A percentile compares a stretch with the other conserved stretches of the same genome.
Evolutionary conservation across 129 eudicot species (phyloP).

Genomic region (Chrysanthemum seticuspe): DNA sequence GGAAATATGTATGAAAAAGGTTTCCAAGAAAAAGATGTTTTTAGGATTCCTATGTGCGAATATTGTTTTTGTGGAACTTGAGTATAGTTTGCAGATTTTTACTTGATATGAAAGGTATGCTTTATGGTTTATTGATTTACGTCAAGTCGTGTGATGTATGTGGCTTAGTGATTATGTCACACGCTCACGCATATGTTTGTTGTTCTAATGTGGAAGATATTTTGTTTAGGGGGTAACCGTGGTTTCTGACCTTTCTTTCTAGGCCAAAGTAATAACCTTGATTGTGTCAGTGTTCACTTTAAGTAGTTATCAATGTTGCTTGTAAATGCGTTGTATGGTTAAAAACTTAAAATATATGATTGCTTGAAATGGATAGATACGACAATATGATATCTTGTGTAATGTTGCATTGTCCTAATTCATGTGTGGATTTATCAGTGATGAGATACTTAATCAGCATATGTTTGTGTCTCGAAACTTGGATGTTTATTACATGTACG

Average conservation of each 20-base stretch:
- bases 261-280: background rate
- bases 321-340: constrained; percentile 2
- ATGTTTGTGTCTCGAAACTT: background rate
- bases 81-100: background rate
- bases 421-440: background rate
- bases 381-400: background rate
- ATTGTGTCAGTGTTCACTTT: background rate
- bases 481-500: background rate
- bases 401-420: background rate
- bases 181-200: background rate
- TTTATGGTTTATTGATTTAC: background rate
- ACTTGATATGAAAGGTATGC: background rate
- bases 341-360: too few relatives aligned
- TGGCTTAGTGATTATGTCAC: background rate
- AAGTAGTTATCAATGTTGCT: background rate
- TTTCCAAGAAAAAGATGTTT: background rate
- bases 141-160: background rate
- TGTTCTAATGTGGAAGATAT: background rate
- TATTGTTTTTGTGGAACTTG: background rate
- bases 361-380: too few relatives aligned
- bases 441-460: background rate
- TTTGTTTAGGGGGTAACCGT: background rate
- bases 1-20: background rate
- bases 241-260: background rate
- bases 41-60: background rate